Evolutionary conservation across 2,329 filamentous ascomycete species (phyloP), one percentile per base, ranked within the genome.

Genomic region (Fusarium cicatricum): DNA sequence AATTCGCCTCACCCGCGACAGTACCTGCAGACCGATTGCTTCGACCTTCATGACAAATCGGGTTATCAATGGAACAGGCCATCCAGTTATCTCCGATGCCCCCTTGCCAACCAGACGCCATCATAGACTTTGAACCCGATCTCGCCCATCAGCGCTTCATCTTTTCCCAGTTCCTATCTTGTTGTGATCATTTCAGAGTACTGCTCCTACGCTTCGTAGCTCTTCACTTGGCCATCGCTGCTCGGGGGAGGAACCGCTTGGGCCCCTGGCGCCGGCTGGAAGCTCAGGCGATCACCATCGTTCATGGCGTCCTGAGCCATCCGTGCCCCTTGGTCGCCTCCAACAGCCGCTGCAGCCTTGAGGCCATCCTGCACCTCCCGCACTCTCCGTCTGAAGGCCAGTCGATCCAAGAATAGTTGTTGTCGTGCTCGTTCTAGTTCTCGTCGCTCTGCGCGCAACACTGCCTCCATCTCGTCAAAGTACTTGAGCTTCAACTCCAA

Each of bases 401-500:
- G 81, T 19, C 95, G 87, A 74, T 99, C 95, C 32, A 98, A 80
- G 81, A 98, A 97, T 15, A 99, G 84, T 74, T 97, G 91, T 74
- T 98, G 93, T 26, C 94, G 87, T 34, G 91, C 91, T 52, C 93
- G 87, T 76, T 99, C 95, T 17, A 99, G 82, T 75, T 99, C 95
- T 56, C 93, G 86, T 55, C 94, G 89, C 78, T 99, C 95, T 6
- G 93, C 92, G 68, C 96, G 90, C 44, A 99, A 82, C 38, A 97
- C 89, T 15, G 90, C 85, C 76, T 99, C 95, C 84, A 99, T 93
- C 74, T 99, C 95, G 68, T 91, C 90, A 77, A 99, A 99, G 74
- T 98, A 96, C 70, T 92, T 89, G 55, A 99, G 83, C 78, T 99
- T 99, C 68, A 98, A 81, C 76, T 98, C 92, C 59, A 98, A 87